Evolutionary conservation across 371 early-diverging fungal species (phyloP).

Genomic region (Saksenaea oblongispora): DNA sequence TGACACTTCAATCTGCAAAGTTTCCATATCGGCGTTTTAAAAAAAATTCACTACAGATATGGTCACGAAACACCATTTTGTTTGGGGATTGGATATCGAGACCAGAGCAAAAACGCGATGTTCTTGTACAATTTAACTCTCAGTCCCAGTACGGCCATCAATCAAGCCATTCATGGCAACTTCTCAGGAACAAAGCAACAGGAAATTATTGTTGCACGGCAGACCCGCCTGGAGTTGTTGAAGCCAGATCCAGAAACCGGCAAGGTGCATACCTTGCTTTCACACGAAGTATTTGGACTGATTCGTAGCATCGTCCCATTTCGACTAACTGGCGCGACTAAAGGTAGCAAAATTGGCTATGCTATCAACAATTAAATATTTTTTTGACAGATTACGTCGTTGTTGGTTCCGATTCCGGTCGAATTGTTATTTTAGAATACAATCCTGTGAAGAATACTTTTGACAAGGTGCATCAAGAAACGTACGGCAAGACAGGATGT

Average conservation of each 20-base stretch:
- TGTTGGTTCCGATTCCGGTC: slow-evolving; percentile 91
- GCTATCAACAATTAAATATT: neutral
- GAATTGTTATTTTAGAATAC: slow-evolving; percentile 91
- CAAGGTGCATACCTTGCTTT: slow-evolving; percentile 72
- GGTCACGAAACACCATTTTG: too few species aligned
- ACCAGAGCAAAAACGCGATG: slow-evolving; percentile 55
- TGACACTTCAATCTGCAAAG: too few species aligned
- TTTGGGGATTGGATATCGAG: neutral
- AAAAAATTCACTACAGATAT: too few species aligned
- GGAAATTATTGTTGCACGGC: slow-evolving; percentile 86
- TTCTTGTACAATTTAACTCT: slow-evolving; percentile 91
- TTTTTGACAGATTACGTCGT: slow-evolving; percentile 79
- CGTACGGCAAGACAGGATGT: slow-evolving; percentile 93
- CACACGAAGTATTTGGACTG: slow-evolving; percentile 86
- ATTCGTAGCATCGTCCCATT: slow-evolving; percentile 80
- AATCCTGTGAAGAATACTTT: slow-evolving; percentile 74
- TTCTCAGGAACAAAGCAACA: slow-evolving; percentile 92
- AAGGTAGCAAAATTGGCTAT: slow-evolving; percentile 47
- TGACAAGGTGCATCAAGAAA: slow-evolving; percentile 88
- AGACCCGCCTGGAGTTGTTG: slow-evolving; percentile 82
- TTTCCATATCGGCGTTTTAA: too few species aligned
- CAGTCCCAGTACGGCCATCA: slow-evolving; percentile 80
- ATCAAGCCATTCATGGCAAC: slow-evolving; percentile 84
- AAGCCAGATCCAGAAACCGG: slow-evolving; percentile 81
- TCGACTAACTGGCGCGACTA: slow-evolving; percentile 74